A percentile compares a stretch with the other conserved stretches of the same genome.
phyloP scores from a whole-genome alignment of 768 basidiomycete genomes.

The Psilocybe sp. region DNA sequence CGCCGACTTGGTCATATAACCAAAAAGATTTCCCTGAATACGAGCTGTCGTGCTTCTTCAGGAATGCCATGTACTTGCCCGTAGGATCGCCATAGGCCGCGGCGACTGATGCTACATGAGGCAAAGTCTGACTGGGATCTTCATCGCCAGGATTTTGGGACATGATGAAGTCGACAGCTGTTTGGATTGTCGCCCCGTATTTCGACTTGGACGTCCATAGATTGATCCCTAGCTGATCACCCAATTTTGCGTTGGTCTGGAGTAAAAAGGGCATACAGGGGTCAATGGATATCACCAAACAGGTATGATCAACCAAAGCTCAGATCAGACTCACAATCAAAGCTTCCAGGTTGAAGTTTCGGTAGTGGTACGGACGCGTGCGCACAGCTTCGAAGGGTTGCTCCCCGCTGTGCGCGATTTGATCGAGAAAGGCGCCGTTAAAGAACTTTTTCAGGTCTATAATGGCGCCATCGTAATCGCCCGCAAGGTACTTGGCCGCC shows the following conservation, averaged over 20 bases:
- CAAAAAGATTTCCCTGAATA: conserved; percentile 41
- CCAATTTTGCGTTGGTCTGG: conserved; percentile 53
- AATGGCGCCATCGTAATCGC: conserved; percentile 39
- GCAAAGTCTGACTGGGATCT: conserved; percentile 37
- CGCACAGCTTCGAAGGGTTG: conserved; percentile 57
- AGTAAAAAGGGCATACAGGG: not conserved
- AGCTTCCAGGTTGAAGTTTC: conserved; percentile 57
- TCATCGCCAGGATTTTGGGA: conserved; percentile 36
- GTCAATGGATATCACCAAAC: not conserved
- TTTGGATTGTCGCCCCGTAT: conserved; percentile 51
- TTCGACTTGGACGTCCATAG: conserved; percentile 45
- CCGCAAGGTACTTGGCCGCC: conserved; percentile 36
- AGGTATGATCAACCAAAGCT: not conserved
- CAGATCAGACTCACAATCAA: conserved; percentile 40
- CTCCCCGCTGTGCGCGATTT: conserved; percentile 50
- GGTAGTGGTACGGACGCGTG: conserved; percentile 55
- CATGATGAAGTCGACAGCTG: conserved; percentile 49
- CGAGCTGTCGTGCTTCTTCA: conserved; percentile 26
- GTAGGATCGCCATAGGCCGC: conserved; percentile 53
- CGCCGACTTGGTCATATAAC: conserved; percentile 45
- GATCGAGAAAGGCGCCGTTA: conserved; percentile 37
- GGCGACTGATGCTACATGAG: conserved; percentile 49
- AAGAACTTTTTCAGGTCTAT: conserved; percentile 39
- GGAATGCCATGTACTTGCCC: conserved; percentile 44
- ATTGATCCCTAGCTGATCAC: conserved; percentile 46